Evolutionary conservation across 163 green algal species (phyloP).

Genomic region (Coccomyxa subellipsoidea): DNA sequence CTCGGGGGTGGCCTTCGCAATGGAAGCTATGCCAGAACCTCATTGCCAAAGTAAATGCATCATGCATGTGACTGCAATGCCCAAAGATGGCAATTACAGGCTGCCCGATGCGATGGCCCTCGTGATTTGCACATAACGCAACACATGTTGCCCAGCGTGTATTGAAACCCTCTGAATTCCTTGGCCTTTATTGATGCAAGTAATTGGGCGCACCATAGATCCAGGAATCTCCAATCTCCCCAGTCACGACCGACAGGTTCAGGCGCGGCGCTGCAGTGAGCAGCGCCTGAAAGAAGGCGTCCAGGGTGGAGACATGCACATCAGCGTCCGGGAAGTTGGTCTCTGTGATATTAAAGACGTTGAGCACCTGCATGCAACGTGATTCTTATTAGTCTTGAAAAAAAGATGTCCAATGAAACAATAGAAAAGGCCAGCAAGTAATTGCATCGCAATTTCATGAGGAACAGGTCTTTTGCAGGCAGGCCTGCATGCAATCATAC

Average conservation of each 20-base stretch:
- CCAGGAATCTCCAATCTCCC: slow-evolving; percentile 64
- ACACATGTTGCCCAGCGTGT: no score
- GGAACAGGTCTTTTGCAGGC: slow-evolving; percentile 29
- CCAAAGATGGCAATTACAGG: no score
- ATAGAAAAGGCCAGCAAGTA: no score
- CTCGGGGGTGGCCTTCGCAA: no score
- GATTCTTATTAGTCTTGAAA: no score
- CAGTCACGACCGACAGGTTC: slow-evolving; percentile 55
- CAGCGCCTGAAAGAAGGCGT: slow-evolving; percentile 45
- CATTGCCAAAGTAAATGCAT: no score
- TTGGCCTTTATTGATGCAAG: neutral
- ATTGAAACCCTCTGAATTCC: neutral
- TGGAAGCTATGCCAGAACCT: no score
- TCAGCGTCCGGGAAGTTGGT: slow-evolving; percentile 43
- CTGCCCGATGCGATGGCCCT: no score
- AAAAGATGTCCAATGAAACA: no score
- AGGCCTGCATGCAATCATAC: slow-evolving; percentile 38
- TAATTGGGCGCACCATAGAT: slow-evolving; percentile 35
- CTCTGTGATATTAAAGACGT: slow-evolving; percentile 31
- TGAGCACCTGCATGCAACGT: slow-evolving; percentile 25
- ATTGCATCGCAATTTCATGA: no score
- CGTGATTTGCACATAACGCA: no score
- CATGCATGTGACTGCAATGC: no score
- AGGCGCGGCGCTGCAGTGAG: neutral
- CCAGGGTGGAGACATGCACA: slow-evolving; percentile 47